Percentiles rank a stretch among this genome's conserved stretches.
Evolutionary conservation across 495 filamentous ascomycete species (phyloP).

Genomic region (Xylaria acuta): DNA sequence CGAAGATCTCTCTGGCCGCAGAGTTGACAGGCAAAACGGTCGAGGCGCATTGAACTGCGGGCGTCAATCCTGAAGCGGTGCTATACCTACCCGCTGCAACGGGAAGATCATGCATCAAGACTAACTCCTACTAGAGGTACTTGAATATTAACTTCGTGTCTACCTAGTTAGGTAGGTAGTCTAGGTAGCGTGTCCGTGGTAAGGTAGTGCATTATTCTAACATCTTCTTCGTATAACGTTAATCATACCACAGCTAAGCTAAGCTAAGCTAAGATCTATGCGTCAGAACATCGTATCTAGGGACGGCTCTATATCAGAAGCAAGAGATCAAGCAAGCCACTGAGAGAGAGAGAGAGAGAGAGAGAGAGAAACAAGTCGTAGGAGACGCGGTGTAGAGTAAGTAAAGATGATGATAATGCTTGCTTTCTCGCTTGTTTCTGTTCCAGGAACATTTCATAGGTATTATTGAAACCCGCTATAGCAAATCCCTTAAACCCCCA

Average conservation of each 20-base stretch:
- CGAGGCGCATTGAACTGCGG: not conserved
- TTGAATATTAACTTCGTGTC: not conserved
- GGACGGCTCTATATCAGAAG: not conserved
- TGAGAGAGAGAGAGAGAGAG: not conserved
- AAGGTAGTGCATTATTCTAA: not conserved
- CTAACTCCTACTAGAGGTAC: not conserved
- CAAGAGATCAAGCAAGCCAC: not conserved
- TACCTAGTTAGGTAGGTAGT: no score
- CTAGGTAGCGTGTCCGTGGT: not conserved
- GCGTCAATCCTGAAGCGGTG: not conserved
- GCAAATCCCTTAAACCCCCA: not conserved
- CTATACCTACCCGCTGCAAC: not conserved
- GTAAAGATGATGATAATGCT: not conserved
- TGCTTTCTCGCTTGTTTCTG: not conserved
- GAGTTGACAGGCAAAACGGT: not conserved
- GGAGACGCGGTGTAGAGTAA: not conserved
- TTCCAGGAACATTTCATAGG: not conserved
- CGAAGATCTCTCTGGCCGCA: not conserved
- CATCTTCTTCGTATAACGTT: not conserved
- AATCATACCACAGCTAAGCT: not conserved
- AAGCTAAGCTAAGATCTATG: not conserved
- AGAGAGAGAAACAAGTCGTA: not conserved
- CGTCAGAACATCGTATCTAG: not conserved
- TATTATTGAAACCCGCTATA: constrained; percentile 1
- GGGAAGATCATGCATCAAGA: not conserved